Evolutionary conservation across 2,329 filamentous ascomycete genomes (phyloP).

Genomic region (Fusarium oligoseptatum): DNA sequence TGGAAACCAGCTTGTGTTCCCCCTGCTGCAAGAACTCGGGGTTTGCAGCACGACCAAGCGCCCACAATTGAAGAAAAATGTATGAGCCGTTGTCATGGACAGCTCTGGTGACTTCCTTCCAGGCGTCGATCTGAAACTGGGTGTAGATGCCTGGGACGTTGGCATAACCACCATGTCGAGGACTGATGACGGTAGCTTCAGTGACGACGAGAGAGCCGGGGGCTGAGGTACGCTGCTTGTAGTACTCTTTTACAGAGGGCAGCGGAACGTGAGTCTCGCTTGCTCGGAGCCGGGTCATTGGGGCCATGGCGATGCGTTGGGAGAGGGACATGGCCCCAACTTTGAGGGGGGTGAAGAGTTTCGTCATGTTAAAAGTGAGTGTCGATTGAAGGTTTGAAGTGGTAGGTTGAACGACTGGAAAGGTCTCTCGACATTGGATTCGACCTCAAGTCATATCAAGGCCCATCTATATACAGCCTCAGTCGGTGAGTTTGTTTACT

Average conservation of each 20-base stretch:
- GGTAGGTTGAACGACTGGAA: not conserved
- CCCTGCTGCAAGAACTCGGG: not conserved
- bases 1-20: not conserved
- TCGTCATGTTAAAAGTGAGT: not conserved
- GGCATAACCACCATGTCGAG: not conserved
- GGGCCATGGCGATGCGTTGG: not conserved
- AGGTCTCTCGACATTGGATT: not conserved
- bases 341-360: not conserved
- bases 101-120: not conserved
- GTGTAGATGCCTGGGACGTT: conserved; percentile 11
- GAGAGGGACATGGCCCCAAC: not conserved
- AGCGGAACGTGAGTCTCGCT: not conserved
- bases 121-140: not conserved
- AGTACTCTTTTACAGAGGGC: not conserved
- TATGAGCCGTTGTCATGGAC: not conserved
- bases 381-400: not conserved
- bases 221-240: not conserved
- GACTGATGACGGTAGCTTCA: not conserved
- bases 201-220: not conserved
- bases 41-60: not conserved
- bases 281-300: not conserved
- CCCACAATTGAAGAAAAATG: not conserved
- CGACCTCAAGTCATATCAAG: not conserved
- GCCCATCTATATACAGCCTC: not conserved
- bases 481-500: not conserved